Evolutionary conservation across 1,139 yeast genomes (phyloP).

Genomic region (Suhomyces taliae): DNA sequence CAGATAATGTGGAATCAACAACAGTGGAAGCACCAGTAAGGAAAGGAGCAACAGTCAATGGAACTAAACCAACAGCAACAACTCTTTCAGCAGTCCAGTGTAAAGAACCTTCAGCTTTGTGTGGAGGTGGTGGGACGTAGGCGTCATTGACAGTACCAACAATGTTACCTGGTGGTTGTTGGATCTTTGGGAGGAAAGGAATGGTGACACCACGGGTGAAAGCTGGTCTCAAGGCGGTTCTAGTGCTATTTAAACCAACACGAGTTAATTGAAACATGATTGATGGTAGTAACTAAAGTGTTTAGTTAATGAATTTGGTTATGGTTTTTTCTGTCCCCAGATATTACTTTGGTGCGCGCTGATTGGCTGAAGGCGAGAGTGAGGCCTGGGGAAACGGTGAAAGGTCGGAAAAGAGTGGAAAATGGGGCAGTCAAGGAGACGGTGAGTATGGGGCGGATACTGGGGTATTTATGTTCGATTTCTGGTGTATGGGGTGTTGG

Average conservation of each 20-base stretch:
- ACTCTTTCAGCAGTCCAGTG: conserved; percentile 74
- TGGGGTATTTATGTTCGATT: too few relatives aligned
- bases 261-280: conserved; percentile 29
- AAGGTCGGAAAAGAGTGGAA: neutral
- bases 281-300: conserved; percentile 1
- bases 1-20: conserved; percentile 58
- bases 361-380: conserved; percentile 8
- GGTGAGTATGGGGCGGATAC: too few relatives aligned
- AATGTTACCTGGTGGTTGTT: conserved; percentile 76
- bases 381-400: neutral
- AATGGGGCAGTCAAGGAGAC: too few relatives aligned
- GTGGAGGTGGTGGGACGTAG: conserved; percentile 56
- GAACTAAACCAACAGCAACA: conserved; percentile 60
- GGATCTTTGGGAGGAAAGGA: conserved; percentile 37
- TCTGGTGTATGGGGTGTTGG: neutral
- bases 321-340: conserved; percentile 11
- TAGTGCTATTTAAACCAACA: conserved; percentile 25
- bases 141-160: conserved; percentile 80
- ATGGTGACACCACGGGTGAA: conserved; percentile 23
- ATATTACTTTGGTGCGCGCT: conserved; percentile 11
- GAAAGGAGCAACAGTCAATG: conserved; percentile 64
- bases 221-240: conserved; percentile 13
- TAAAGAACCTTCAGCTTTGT: conserved; percentile 59
- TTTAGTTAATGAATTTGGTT: conserved; percentile 2
- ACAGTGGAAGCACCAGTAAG: conserved; percentile 54